These are phyloP conservation scores for Mangifera indica DNA, from an alignment of 345 rosid species.

Conservation along the genomic window DNA sequence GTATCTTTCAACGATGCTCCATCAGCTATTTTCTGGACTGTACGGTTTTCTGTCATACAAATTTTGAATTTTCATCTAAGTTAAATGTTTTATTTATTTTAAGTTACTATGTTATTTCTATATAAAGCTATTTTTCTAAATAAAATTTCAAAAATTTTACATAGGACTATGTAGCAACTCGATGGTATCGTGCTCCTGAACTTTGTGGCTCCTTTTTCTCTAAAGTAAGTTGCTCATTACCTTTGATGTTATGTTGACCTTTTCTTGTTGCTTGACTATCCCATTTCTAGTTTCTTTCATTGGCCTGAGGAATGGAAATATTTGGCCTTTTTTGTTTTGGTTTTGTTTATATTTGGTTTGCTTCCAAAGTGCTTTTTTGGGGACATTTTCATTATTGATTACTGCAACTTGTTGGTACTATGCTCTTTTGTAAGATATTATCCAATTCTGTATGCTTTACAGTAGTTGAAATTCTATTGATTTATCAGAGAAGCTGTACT, in stretches of 20 bases:
- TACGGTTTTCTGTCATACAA: conserved; percentile 40
- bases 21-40: conserved; percentile 97
- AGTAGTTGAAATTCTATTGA: background rate
- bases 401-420: background rate
- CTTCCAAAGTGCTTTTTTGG: background rate
- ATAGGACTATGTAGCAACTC: conserved; percentile 98
- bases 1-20: conserved; percentile 97
- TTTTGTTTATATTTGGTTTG: background rate
- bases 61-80: conserved; percentile 7
- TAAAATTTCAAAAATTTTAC: conserved; percentile 18
- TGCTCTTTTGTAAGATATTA: background rate
- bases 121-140: conserved; percentile 12
- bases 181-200: conserved; percentile 99
- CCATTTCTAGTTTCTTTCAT: conserved; percentile 9
- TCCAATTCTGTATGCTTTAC: background rate
- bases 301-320: conserved; percentile 7
- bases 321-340: background rate
- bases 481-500: background rate
- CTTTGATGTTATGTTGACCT: background rate
- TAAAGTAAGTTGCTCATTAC: conserved; percentile 54
- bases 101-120: conserved; percentile 8
- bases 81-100: background rate
- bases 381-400: background rate
- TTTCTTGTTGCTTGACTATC: conserved; percentile 7
- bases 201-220: conserved; percentile 98